phyloP scores from a whole-genome alignment of 1,284 basidiomycete genomes.

The Ceratobasidium sp. region DNA sequence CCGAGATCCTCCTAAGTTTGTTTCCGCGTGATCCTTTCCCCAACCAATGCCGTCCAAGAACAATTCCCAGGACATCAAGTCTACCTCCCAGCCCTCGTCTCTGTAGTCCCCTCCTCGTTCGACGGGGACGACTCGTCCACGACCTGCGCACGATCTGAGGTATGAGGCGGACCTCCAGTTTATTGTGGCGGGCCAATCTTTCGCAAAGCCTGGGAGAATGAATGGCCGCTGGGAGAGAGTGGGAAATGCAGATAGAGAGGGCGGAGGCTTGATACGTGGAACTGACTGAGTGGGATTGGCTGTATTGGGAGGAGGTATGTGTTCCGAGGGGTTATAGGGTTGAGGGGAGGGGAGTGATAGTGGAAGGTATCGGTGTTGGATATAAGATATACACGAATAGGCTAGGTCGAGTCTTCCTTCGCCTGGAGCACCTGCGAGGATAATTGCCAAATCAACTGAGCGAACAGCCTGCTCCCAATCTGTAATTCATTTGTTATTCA shows the following conservation, averaged over 20 bases:
- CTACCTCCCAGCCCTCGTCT: constrained; percentile 82
- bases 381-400: constrained; percentile 64
- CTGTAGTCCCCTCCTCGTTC: constrained; percentile 91
- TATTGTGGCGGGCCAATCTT: constrained; percentile 75
- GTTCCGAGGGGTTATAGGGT: not conserved
- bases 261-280: constrained; percentile 57
- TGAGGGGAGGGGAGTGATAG: not conserved
- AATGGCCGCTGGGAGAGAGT: constrained; percentile 68
- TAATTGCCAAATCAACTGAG: constrained; percentile 79
- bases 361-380: constrained; percentile 56
- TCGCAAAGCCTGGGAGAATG: constrained; percentile 70
- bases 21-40: not conserved
- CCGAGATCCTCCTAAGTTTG: not conserved
- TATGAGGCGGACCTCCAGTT: constrained; percentile 79
- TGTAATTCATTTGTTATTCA: not conserved
- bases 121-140: constrained; percentile 86
- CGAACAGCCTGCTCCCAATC: constrained; percentile 59
- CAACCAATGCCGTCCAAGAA: constrained; percentile 71
- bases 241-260: constrained; percentile 68
- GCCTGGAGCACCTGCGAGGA: constrained; percentile 84
- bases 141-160: constrained; percentile 72
- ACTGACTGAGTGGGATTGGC: constrained; percentile 49
- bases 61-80: constrained; percentile 78
- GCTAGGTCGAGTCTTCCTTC: constrained; percentile 68
- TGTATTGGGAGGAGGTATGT: not conserved